These are phyloP conservation scores for Pelargonium cotyledonis DNA, from an alignment of 441 rosid species.

Conservation along the genomic window DNA sequence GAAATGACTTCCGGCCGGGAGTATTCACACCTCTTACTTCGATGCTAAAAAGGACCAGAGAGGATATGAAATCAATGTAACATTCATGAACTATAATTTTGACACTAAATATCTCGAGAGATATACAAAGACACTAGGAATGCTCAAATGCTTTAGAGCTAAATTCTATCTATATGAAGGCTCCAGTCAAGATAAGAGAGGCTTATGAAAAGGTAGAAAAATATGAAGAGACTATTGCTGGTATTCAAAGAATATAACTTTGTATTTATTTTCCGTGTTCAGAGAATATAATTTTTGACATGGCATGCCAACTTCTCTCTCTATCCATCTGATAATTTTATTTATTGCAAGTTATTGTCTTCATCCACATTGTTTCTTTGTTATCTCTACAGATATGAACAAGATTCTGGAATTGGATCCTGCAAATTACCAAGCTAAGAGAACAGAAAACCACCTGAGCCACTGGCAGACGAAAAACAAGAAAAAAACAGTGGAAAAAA, in stretches of 20 bases:
- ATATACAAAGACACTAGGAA: constrained; percentile 76
- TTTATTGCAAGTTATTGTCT: neutral
- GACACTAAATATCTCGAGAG: constrained; percentile 31
- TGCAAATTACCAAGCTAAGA: constrained; percentile 63
- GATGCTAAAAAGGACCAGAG: no score
- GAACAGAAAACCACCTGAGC: constrained; percentile 54
- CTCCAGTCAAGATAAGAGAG: constrained; percentile 65
- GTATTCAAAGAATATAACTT: constrained; percentile 25
- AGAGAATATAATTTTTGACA: neutral
- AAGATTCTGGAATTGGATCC: constrained; percentile 78
- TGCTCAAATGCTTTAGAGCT: constrained; percentile 73
- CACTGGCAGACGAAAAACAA: constrained; percentile 76
- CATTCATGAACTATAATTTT: no score
- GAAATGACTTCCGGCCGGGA: no score
- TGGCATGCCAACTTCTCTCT: neutral
- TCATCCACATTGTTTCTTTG: neutral
- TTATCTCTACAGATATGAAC: constrained; percentile 54
- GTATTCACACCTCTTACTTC: no score
- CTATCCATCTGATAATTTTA: neutral
- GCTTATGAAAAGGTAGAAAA: constrained; percentile 83
- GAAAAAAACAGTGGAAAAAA: constrained; percentile 96
- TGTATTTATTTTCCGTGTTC: neutral
- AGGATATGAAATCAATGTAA: no score
- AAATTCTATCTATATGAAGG: constrained; percentile 69
- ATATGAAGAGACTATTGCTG: constrained; percentile 77